Evolutionary conservation across 805 yeast species (phyloP).

Genomic region (Pichia occidentalis): DNA sequence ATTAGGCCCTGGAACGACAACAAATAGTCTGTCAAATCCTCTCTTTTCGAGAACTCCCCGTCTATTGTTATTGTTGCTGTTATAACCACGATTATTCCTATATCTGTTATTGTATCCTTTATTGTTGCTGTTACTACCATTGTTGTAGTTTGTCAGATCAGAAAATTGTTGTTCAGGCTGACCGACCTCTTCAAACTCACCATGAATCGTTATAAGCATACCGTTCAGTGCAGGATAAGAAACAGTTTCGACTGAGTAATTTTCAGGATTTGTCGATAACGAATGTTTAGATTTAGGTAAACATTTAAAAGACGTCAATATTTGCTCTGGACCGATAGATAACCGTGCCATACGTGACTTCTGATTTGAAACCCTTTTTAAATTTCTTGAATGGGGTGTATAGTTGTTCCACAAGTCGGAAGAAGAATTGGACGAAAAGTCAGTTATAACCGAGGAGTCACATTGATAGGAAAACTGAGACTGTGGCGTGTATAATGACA

Average conservation of each 20-base stretch:
- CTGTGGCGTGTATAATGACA: slow-evolving; percentile 69
- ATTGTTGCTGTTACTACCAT: slow-evolving; percentile 2
- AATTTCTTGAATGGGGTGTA: slow-evolving; percentile 67
- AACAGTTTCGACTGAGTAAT: slow-evolving; percentile 73
- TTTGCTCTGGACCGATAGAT: slow-evolving; percentile 61
- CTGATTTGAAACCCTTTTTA: slow-evolving; percentile 52
- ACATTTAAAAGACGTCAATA: slow-evolving; percentile 51
- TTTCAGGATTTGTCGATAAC: slow-evolving; percentile 52
- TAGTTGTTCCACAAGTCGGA: slow-evolving; percentile 55
- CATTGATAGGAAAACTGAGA: slow-evolving; percentile 81
- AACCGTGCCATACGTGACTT: slow-evolving; percentile 54
- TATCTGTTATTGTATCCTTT: slow-evolving; percentile 10
- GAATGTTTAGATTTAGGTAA: slow-evolving; percentile 79
- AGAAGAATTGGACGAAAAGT: slow-evolving; percentile 18
- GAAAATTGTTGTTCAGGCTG: slow-evolving; percentile 20
- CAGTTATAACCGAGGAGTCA: slow-evolving; percentile 50
- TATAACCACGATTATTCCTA: slow-evolving; percentile 23
- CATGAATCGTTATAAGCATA: slow-evolving; percentile 74
- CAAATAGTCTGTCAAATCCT: slow-evolving; percentile 80
- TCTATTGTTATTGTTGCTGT: slow-evolving; percentile 12
- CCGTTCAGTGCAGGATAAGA: slow-evolving; percentile 69
- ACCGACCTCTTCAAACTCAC: slow-evolving; percentile 67
- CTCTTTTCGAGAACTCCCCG: slow-evolving; percentile 44
- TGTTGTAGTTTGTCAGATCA: slow-evolving; percentile 4
- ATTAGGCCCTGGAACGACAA: slow-evolving; percentile 62